Evolutionary conservation across 1,284 basidiomycete genomes (phyloP).

Genomic region (Caloboletus inedulis): DNA sequence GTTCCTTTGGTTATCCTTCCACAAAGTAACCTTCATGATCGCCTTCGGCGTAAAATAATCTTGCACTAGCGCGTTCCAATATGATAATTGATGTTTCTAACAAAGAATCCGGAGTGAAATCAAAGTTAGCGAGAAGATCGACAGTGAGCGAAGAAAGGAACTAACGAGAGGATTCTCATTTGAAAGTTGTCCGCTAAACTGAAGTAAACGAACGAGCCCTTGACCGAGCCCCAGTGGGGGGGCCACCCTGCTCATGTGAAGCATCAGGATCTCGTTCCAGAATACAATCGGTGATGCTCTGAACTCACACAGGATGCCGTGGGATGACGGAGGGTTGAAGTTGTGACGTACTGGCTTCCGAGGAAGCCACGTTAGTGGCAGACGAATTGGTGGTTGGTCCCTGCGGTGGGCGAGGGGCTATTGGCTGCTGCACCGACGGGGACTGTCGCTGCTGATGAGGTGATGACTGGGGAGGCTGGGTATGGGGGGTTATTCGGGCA

Average conservation of each 20-base stretch:
- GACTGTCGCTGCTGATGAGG: conserved; percentile 35
- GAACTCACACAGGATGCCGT: conserved; percentile 32
- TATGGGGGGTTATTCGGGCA: conserved; percentile 32
- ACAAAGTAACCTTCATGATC: conserved; percentile 69
- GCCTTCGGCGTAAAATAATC: conserved; percentile 66
- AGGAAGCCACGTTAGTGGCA: conserved; percentile 22
- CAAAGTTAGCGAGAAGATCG: conserved; percentile 4
- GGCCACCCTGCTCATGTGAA: conserved; percentile 23
- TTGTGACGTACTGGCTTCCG: conserved; percentile 29
- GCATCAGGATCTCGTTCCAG: conserved; percentile 13
- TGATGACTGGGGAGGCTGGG: conserved; percentile 32
- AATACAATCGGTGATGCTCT: neutral
- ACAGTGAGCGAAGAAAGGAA: conserved; percentile 9
- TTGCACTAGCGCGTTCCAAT: conserved; percentile 60
- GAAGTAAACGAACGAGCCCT: conserved; percentile 55
- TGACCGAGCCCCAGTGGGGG: conserved; percentile 51
- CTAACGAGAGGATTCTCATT: conserved; percentile 48
- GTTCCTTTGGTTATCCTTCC: conserved; percentile 71
- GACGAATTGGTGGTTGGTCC: conserved; percentile 23
- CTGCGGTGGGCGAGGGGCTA: conserved; percentile 38
- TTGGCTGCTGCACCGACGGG: conserved; percentile 36
- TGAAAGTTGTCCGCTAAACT: conserved; percentile 62
- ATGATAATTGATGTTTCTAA: conserved; percentile 58
- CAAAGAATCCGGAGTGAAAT: conserved; percentile 6
- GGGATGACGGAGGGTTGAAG: conserved; percentile 24